Conservation (phyloP, 2,329 filamentous ascomycete species). For the Penicillium sp. region DNA sequence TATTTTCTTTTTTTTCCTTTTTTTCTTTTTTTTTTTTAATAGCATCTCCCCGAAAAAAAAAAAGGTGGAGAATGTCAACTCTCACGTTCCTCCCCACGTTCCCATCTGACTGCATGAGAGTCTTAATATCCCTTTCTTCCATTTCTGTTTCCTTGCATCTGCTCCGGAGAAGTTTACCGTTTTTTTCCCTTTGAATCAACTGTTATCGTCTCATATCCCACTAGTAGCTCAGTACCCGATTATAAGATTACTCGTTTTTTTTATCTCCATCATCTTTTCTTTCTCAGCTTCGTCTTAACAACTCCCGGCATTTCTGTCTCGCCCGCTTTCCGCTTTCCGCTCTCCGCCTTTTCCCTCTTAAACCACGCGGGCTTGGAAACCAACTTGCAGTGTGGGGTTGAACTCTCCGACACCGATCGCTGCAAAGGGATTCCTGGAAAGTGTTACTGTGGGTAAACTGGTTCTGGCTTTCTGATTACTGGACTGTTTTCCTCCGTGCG, state of each 20-base stretch:
- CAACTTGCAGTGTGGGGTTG: constrained; percentile 10
- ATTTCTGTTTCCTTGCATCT: neutral
- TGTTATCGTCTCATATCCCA: neutral
- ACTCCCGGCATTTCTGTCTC: constrained; percentile 11
- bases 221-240: neutral
- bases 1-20: neutral
- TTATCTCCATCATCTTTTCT: neutral
- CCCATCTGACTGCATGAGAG: neutral
- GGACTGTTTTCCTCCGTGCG: constrained; percentile 11
- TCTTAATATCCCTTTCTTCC: neutral
- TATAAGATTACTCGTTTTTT: neutral
- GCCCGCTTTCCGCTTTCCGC: constrained; percentile 11
- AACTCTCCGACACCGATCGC: neutral
- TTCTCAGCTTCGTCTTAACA: neutral
- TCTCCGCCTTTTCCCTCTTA: neutral
- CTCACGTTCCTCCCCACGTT: constrained; percentile 6
- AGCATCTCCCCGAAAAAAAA: neutral
- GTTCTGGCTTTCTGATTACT: neutral
- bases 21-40: neutral
- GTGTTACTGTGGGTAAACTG: constrained; percentile 1
- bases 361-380: neutral
- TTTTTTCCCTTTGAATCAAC: neutral
- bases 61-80: neutral
- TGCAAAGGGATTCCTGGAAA: constrained; percentile 2
- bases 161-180: neutral